phyloP scores from a whole-genome alignment of 148 eudicot species.

The Cornus suecica region DNA sequence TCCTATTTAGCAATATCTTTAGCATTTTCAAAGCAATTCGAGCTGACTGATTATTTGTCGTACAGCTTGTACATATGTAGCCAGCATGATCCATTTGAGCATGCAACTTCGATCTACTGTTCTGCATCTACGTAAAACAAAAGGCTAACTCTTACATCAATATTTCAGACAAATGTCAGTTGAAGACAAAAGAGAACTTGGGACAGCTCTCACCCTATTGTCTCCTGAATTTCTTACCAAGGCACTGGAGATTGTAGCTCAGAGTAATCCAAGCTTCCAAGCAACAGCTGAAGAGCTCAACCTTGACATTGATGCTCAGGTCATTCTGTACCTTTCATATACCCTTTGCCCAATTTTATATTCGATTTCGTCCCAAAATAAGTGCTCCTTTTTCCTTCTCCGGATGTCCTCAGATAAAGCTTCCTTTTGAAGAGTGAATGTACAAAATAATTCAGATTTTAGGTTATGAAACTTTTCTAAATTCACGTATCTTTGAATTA shows the following conservation, averaged over 20 bases:
- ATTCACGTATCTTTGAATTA: too few species aligned
- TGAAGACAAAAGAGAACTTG: constrained; percentile 67
- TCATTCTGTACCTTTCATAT: constrained; percentile 14
- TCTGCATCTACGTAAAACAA: not conserved
- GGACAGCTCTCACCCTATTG: constrained; percentile 47
- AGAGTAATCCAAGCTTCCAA: constrained; percentile 47
- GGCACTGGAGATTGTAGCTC: constrained; percentile 71
- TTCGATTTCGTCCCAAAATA: too few species aligned
- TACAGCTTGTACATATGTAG: too few species aligned
- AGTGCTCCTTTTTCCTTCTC: not conserved
- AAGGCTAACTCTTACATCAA: constrained; percentile 1
- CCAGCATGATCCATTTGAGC: not conserved
- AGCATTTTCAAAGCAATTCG: not conserved
- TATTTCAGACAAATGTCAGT: constrained; percentile 51
- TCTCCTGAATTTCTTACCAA: constrained; percentile 54
- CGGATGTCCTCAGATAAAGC: too few species aligned
- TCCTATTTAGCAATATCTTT: too few species aligned
- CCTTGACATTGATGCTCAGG: constrained; percentile 77
- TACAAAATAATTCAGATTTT: too few species aligned
- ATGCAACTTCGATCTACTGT: not conserved
- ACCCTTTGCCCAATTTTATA: too few species aligned
- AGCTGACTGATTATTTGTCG: not conserved
- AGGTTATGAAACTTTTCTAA: not conserved
- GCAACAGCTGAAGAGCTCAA: constrained; percentile 59
- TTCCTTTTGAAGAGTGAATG: too few species aligned